A percentile compares a stretch with the other conserved stretches of the same genome.
These are phyloP conservation scores for Xylaria bambusicola DNA, from an alignment of 495 filamentous ascomycete genomes.

Conservation along the genomic window DNA sequence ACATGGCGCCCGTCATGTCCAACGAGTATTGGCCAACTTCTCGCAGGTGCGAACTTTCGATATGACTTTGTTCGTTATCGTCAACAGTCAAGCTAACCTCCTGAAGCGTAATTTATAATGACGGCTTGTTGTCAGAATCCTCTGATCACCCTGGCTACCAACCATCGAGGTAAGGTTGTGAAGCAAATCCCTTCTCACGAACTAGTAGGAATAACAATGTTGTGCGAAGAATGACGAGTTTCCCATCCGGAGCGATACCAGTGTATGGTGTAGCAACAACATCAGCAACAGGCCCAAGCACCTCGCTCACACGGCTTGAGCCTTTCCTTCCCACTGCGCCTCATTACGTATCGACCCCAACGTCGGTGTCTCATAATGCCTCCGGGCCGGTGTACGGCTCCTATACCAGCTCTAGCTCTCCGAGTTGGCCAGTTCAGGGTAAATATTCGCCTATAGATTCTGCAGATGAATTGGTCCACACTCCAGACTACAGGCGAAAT, in stretches of 20 bases:
- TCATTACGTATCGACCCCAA: constrained; percentile 38
- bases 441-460: constrained; percentile 51
- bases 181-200: constrained; percentile 25
- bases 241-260: constrained; percentile 38
- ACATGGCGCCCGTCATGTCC: constrained; percentile 41
- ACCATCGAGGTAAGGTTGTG: constrained; percentile 49
- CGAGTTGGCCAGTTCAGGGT: constrained; percentile 42
- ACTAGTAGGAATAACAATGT: constrained; percentile 44
- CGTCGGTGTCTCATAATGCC: constrained; percentile 34
- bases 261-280: constrained; percentile 38
- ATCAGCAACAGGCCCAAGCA: constrained; percentile 31
- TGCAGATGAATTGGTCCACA: constrained; percentile 48
- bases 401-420: constrained; percentile 37
- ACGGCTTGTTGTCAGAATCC: constrained; percentile 30
- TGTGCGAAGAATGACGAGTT: constrained; percentile 42
- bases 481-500: constrained; percentile 49
- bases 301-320: constrained; percentile 36
- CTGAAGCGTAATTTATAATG: constrained; percentile 47
- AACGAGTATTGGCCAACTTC: constrained; percentile 48
- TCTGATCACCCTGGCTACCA: constrained; percentile 38
- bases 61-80: constrained; percentile 26
- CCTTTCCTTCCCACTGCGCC: constrained; percentile 34
- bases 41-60: constrained; percentile 49
- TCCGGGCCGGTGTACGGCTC: constrained; percentile 34
- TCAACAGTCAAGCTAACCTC: constrained; percentile 37